These are phyloP conservation scores for Phialophora expanda DNA, from an alignment of 2,329 filamentous ascomycete species.

Conservation along the genomic window DNA sequence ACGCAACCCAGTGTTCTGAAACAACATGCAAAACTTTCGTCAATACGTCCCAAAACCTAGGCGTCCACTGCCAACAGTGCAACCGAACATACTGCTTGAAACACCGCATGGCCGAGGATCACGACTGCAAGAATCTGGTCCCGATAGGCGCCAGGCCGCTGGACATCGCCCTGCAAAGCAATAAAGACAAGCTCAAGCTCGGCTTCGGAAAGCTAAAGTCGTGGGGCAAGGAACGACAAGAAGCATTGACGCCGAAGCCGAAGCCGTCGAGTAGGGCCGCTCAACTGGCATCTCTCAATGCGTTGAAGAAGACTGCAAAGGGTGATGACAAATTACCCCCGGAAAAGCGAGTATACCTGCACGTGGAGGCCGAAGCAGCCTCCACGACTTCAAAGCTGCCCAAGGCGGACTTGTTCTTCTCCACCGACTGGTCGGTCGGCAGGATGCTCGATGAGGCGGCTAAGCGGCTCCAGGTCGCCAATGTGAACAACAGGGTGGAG, in stretches of 20 bases:
- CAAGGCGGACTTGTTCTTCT: conserved; percentile 79
- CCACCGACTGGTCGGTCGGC: conserved; percentile 86
- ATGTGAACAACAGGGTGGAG: conserved; percentile 52
- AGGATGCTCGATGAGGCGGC: conserved; percentile 58
- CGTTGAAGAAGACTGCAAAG: conserved; percentile 84
- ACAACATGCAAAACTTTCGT: conserved; percentile 59
- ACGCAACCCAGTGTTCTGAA: conserved; percentile 58
- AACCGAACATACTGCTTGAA: conserved; percentile 58
- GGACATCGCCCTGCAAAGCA: conserved; percentile 28
- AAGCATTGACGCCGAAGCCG: conserved; percentile 68
- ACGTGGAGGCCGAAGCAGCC: conserved; percentile 80
- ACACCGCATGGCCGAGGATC: conserved; percentile 66
- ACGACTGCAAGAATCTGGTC: conserved; percentile 79
- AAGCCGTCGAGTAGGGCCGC: conserved; percentile 68
- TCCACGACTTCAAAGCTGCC: conserved; percentile 84
- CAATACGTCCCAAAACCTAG: conserved; percentile 57
- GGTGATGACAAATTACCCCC: conserved; percentile 80
- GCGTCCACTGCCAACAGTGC: conserved; percentile 57
- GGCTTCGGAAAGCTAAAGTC: conserved; percentile 78
- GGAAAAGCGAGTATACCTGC: conserved; percentile 88
- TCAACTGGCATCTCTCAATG: conserved; percentile 71
- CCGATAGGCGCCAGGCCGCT: conserved; percentile 59
- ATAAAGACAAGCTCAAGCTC: conserved; percentile 67
- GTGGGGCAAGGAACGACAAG: conserved; percentile 79
- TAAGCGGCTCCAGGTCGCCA: conserved; percentile 50